Evolutionary conservation across 257 asterid genomes (phyloP).

Genomic region (Ligustrum vulgare): DNA sequence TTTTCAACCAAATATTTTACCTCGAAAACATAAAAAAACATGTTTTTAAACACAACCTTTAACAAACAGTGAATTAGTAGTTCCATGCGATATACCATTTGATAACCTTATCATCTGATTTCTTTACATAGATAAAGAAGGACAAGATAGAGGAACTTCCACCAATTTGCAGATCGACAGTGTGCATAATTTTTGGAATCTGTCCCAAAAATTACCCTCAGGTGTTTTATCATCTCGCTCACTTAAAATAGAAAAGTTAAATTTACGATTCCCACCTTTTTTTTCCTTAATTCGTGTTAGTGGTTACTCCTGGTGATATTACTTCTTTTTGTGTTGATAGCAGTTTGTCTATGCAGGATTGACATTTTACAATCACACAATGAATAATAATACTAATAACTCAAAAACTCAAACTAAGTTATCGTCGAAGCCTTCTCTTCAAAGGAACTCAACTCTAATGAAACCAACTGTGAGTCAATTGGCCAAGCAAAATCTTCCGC

Average conservation of each 20-base stretch:
- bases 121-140: slow-evolving; percentile 36
- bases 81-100: slow-evolving; percentile 10
- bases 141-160: slow-evolving; percentile 31
- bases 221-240: slow-evolving; percentile 40
- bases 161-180: slow-evolving; percentile 31
- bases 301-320: slow-evolving; percentile 6
- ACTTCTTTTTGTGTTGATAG: neutral
- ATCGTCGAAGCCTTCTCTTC: slow-evolving; percentile 45
- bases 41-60: too few species aligned
- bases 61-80: too few species aligned
- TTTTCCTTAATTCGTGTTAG: slow-evolving; percentile 10
- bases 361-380: slow-evolving; percentile 51
- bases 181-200: slow-evolving; percentile 39
- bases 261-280: neutral
- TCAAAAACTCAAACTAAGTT: slow-evolving; percentile 46
- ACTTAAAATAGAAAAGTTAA: neutral
- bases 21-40: too few species aligned
- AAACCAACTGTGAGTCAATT: slow-evolving; percentile 92
- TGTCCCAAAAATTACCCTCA: slow-evolving; percentile 50
- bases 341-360: slow-evolving; percentile 48
- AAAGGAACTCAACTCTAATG: slow-evolving; percentile 88
- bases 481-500: slow-evolving; percentile 80
- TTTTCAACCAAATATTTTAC: too few species aligned
- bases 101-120: slow-evolving; percentile 18
- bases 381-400: slow-evolving; percentile 33